Percentiles rank a stretch among this genome's conserved stretches.
Evolutionary conservation across 805 yeast genomes (phyloP).

Genomic region (Candida parachauliodes): DNA sequence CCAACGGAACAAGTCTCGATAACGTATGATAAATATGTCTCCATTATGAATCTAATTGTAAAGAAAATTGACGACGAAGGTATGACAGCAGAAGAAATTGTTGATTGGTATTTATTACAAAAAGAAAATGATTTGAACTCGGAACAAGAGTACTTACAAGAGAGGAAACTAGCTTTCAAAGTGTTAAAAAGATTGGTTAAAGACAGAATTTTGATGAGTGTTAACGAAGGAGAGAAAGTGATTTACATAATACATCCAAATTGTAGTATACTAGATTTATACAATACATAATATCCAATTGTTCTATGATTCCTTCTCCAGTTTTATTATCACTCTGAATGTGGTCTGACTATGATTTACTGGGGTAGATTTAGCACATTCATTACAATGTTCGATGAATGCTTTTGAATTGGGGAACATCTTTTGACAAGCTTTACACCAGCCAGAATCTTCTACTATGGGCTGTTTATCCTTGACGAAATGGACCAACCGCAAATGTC

Average conservation of each 20-base stretch:
- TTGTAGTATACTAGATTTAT: constrained; percentile 70
- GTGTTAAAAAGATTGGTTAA: constrained; percentile 80
- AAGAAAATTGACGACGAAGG: constrained; percentile 63
- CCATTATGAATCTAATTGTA: constrained; percentile 78
- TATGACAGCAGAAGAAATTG: constrained; percentile 61
- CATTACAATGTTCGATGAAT: constrained; percentile 63
- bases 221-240: constrained; percentile 25
- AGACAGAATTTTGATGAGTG: constrained; percentile 74
- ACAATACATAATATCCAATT: constrained; percentile 32
- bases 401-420: constrained; percentile 51
- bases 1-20: constrained; percentile 50
- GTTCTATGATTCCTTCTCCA: background rate
- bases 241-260: constrained; percentile 67
- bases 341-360: constrained; percentile 17
- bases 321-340: constrained; percentile 5
- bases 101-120: constrained; percentile 77
- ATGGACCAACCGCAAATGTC: constrained; percentile 70
- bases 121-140: constrained; percentile 67
- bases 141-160: constrained; percentile 68
- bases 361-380: constrained; percentile 46
- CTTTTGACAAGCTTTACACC: constrained; percentile 62
- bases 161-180: constrained; percentile 68
- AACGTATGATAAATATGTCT: constrained; percentile 81
- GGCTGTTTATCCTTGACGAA: constrained; percentile 47
- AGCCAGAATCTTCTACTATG: constrained; percentile 41